phyloP scores from a whole-genome alignment of 2,329 filamentous ascomycete genomes.

The Pseudogymnoascus sp. region DNA sequence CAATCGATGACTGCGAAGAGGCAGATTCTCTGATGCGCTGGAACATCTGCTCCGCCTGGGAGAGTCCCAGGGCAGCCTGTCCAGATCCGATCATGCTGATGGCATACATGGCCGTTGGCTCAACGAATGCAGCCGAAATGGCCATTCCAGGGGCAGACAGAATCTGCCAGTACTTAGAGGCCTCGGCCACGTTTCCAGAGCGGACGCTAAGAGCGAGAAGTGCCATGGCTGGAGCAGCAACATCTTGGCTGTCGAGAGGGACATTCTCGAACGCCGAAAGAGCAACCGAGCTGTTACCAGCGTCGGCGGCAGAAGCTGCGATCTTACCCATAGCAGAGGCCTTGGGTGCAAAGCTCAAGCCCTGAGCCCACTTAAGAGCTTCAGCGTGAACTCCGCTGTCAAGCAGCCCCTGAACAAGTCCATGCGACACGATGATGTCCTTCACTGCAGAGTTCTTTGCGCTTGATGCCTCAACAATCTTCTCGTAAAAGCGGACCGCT shows the following conservation, averaged over 20 bases:
- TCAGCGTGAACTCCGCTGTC: slow-evolving; percentile 61
- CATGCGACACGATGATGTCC: slow-evolving; percentile 61
- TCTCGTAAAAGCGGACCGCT: slow-evolving; percentile 77
- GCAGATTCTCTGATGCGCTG: slow-evolving; percentile 63
- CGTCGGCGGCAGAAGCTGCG: slow-evolving; percentile 71
- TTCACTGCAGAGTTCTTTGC: slow-evolving; percentile 56
- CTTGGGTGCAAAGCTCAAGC: slow-evolving; percentile 51
- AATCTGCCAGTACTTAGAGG: slow-evolving; percentile 72
- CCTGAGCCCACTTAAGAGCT: slow-evolving; percentile 65
- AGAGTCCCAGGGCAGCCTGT: slow-evolving; percentile 71
- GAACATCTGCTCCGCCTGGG: slow-evolving; percentile 79
- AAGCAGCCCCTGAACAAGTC: slow-evolving; percentile 72
- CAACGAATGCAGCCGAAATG: slow-evolving; percentile 61
- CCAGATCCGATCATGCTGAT: slow-evolving; percentile 81
- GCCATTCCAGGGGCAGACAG: slow-evolving; percentile 55
- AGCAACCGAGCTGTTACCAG: slow-evolving; percentile 61
- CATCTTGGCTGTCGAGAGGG: slow-evolving; percentile 40
- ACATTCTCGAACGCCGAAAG: slow-evolving; percentile 56
- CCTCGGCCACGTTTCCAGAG: slow-evolving; percentile 67
- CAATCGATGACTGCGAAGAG: slow-evolving; percentile 44
- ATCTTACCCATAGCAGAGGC: slow-evolving; percentile 62
- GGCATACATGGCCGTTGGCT: slow-evolving; percentile 84
- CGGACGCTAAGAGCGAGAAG: slow-evolving; percentile 83
- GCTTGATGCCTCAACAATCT: slow-evolving; percentile 58
- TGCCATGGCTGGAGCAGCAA: slow-evolving; percentile 60